Base-by-base conservation (phyloP, 2,329 filamentous ascomycete genomes). In the Aspergillus neotritici region DNA sequence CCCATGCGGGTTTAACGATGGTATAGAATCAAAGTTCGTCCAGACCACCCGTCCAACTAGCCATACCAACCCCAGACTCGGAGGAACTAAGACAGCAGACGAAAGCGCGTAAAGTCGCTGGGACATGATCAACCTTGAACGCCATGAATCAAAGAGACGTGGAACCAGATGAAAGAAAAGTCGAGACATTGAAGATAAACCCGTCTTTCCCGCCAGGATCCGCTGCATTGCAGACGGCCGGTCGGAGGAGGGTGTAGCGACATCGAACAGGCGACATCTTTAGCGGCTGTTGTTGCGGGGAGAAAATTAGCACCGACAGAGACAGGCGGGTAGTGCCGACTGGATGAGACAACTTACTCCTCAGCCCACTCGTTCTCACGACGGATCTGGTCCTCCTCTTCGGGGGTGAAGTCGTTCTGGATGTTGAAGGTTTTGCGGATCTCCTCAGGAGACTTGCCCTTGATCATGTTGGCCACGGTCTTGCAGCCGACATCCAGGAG, bases 341-440 rank as follows among this genome's bases (percentile, higher is more conserved):
- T 5, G 14, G 14, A 13, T n/a, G 12, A 16, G 21, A 5, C 31
- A 13, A 60, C 73, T 69, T 65, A 76, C 72, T 93, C 87, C 75
- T 93, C 87, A 35, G 87, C 87, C 87, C 87, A 93, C 71, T 93
- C 87, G 66, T 93, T 93, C 76, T 93, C 87, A 4, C 87, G 81
- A 44, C 87, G 84, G 52, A 93, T 98, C 78, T 98, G 93, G 65
- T 98, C 93, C 70, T 98, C 93, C 73, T 98, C 93, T 70, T 98
- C 93, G 2, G 91, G 88, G 0, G 93, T 97, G 73, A 98, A 98
- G 69, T 98, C 93, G 61, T 98, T 98, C 62, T 94, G 93, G 62
- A 98, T 98, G 74, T 98, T 98, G 77, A 98, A 98, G 0, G 93
- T 98, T 79, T 97, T 98, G 40, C 93, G 87, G 61, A 98, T 98